phyloP scores from a whole-genome alignment of 208 protist species.

The Willaertia magna region DNA sequence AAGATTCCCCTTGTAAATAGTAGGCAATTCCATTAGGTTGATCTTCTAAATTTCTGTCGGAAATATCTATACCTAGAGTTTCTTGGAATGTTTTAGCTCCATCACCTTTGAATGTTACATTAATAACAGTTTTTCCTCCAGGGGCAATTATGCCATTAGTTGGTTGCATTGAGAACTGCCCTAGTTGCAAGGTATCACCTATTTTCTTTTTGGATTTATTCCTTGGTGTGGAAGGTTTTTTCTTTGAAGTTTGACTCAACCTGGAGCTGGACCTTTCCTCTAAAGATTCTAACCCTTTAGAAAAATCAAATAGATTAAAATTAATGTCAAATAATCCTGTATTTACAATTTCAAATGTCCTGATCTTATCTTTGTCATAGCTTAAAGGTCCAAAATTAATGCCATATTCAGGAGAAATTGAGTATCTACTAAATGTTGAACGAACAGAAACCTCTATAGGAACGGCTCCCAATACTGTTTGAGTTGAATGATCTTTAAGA shows the following conservation, averaged over 20 bases:
- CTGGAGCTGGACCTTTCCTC: neutral
- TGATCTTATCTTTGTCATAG: slow-evolving; percentile 53
- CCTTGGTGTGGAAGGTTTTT: slow-evolving; percentile 13
- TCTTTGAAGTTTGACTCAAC: neutral
- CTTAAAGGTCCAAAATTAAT: slow-evolving; percentile 87
- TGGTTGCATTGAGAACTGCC: slow-evolving; percentile 34
- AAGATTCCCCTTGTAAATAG: slow-evolving; percentile 74
- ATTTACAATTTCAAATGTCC: slow-evolving; percentile 70
- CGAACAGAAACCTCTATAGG: slow-evolving; percentile 48
- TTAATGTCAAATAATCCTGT: slow-evolving; percentile 60
- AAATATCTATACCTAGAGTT: slow-evolving; percentile 67
- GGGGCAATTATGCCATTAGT: slow-evolving; percentile 19
- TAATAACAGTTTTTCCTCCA: slow-evolving; percentile 45
- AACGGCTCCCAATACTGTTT: neutral
- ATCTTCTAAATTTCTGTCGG: slow-evolving; percentile 59
- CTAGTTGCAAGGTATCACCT: slow-evolving; percentile 23
- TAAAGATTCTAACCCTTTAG: slow-evolving; percentile 28
- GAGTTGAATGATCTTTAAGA: neutral
- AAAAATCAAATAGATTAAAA: slow-evolving; percentile 59
- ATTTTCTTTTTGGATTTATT: slow-evolving; percentile 20
- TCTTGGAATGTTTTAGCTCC: slow-evolving; percentile 41
- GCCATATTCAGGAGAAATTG: slow-evolving; percentile 60
- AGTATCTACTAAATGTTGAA: slow-evolving; percentile 67
- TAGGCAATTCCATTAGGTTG: slow-evolving; percentile 55
- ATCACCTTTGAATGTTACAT: slow-evolving; percentile 49